Conservation (phyloP, 768 basidiomycete genomes). For the Serpula lacrymans region DNA sequence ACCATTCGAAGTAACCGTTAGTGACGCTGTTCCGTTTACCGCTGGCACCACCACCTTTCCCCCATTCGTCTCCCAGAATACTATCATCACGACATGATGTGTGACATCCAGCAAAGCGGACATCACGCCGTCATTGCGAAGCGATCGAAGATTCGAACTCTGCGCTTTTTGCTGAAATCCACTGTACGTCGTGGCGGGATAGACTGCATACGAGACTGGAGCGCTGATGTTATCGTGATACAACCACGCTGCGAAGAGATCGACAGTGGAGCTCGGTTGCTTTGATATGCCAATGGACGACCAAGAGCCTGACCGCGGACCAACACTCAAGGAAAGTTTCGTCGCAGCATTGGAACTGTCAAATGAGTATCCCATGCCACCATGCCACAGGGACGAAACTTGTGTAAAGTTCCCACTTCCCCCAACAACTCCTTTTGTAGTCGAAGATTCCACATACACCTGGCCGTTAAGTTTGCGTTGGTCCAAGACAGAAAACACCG, state of each 20-base stretch:
- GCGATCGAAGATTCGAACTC: no score
- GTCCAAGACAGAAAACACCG: constrained; percentile 34
- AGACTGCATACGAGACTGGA: constrained; percentile 38
- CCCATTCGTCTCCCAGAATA: no score
- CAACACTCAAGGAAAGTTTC: constrained; percentile 23
- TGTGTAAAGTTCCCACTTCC: constrained; percentile 19
- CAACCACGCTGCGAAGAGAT: constrained; percentile 40
- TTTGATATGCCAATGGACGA: constrained; percentile 29
- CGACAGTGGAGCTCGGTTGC: constrained; percentile 24
- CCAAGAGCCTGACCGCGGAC: constrained; percentile 29
- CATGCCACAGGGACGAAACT: constrained; percentile 31
- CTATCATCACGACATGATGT: no score
- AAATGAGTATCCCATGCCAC: constrained; percentile 29
- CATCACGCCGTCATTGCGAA: no score
- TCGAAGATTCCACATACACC: no score
- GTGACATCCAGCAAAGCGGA: no score
- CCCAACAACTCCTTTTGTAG: no score
- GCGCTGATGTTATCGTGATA: constrained; percentile 21
- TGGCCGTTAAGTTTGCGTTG: no score
- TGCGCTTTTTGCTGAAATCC: constrained; percentile 25
- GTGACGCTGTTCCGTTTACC: no score
- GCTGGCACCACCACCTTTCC: no score
- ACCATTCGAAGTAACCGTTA: no score
- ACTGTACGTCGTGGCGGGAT: constrained; percentile 33
- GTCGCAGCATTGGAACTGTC: constrained; percentile 1